Percentiles rank a stretch among this genome's conserved stretches.
These are phyloP conservation scores for Phytophthora citricola DNA, from an alignment of 352 stramenopile species.

Conservation along the genomic window DNA sequence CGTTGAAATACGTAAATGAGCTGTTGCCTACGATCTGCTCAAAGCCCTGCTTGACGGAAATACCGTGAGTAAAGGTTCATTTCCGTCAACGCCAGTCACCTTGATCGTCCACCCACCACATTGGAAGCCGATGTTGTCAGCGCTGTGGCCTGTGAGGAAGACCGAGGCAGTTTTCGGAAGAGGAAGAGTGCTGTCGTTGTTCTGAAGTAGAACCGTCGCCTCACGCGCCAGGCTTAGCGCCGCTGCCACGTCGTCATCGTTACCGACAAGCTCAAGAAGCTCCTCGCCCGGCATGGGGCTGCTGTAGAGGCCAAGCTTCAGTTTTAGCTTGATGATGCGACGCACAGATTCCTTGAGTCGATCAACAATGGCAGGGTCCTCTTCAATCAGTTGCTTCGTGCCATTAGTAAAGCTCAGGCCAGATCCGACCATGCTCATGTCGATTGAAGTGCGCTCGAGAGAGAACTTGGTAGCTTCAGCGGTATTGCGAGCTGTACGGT, in stretches of 20 bases:
- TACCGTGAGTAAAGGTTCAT: slow-evolving; percentile 48
- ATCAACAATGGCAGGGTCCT: slow-evolving; percentile 10
- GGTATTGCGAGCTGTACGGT: slow-evolving; percentile 39
- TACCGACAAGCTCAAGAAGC: slow-evolving; percentile 46
- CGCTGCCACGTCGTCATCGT: slow-evolving; percentile 41
- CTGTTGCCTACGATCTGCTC: slow-evolving; percentile 28
- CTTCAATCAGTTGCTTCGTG: not conserved
- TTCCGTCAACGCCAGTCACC: slow-evolving; percentile 67
- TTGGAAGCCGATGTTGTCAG: slow-evolving; percentile 59
- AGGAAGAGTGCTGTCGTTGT: slow-evolving; percentile 28
- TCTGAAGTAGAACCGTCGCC: slow-evolving; percentile 44
- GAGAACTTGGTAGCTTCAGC: slow-evolving; percentile 63
- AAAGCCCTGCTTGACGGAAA: slow-evolving; percentile 57
- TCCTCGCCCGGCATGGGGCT: slow-evolving; percentile 55
- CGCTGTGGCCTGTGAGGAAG: slow-evolving; percentile 37
- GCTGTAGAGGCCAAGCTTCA: slow-evolving; percentile 67
- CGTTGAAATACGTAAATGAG: slow-evolving; percentile 59
- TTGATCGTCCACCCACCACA: slow-evolving; percentile 76
- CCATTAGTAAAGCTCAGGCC: no score
- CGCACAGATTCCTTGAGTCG: slow-evolving; percentile 58
- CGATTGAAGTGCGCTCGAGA: slow-evolving; percentile 75
- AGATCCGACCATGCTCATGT: slow-evolving; percentile 88
- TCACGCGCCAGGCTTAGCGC: slow-evolving; percentile 59
- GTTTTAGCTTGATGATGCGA: slow-evolving; percentile 71
- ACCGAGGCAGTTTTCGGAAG: slow-evolving; percentile 13